Evolutionary conservation across 495 filamentous ascomycete species (phyloP), one percentile per base, ranked within the genome.

Genomic region (Hyaloscypha hepaticicola): DNA sequence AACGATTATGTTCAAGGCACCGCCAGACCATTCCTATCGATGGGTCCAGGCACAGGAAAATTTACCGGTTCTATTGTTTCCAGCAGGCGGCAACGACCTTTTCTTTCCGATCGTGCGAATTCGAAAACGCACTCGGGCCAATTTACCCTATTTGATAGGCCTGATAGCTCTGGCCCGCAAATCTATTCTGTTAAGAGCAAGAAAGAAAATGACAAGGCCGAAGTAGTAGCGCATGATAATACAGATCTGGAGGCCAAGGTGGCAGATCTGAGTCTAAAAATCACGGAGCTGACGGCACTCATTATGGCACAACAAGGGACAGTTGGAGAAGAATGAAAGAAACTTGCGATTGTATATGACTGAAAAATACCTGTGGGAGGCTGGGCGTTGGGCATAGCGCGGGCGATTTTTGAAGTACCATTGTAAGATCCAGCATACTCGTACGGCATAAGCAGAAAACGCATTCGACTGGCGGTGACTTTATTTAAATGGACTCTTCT

Each of bases 301-400:
- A 68, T 73, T 22, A 70, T 70, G 63, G 70, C 67, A 6, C 70
- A 71, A 51, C 70, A 72, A 52, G 63, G 59, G n/a, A 52, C 50
- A 22, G 34, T 45, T 9, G 38, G 38, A 45, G 38, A 45, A 16
- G 38, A 45, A 45, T 45, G 38, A 45, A 16, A 4, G 16, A 16
- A 45, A 4, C 14, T 8, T 41, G 24, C 14, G 56, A 34, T 58
- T 45, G 38, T 19, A 45, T 33, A 1, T 12, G 31, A 33, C 31
- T 33, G 31, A 2, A 45, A 16, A 45, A 3, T 45, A 14, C 4
- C 14, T 45, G 1, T 14, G 38, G 38, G 38, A 45, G 38, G 38
- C 38, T 45, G 14, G 38, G 38, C 38, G 38, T 45, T 45, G 31
- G 31, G 31, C n/a, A 33, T 45, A 45, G 38, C 38, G 38, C n/a